phyloP scores from a whole-genome alignment of 2,329 filamentous ascomycete species.

The Neofusicoccum ribis region DNA sequence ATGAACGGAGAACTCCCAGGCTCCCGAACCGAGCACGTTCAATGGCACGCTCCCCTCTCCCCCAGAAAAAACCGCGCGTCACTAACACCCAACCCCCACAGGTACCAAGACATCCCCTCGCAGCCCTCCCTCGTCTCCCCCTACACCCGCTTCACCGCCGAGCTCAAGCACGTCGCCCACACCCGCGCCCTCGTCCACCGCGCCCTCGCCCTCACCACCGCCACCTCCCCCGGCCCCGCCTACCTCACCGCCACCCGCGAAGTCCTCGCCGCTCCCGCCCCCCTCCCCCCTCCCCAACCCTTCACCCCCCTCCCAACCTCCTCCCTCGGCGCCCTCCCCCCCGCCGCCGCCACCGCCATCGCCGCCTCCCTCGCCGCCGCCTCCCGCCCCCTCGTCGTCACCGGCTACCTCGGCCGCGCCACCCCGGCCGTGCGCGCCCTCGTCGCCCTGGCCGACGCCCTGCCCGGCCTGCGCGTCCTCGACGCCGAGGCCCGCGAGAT shows the following conservation, averaged over 20 bases:
- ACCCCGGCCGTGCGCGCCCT: too few relatives aligned
- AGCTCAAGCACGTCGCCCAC: conserved; percentile 61
- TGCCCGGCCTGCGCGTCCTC: too few relatives aligned
- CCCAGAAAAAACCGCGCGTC: background rate
- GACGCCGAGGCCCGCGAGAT: too few relatives aligned
- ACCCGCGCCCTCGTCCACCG: conserved; percentile 50
- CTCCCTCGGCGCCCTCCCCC: too few relatives aligned
- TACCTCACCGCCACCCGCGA: conserved; percentile 26
- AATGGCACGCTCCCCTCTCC: too few relatives aligned
- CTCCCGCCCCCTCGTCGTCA: too few relatives aligned
- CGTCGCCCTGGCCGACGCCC: too few relatives aligned
- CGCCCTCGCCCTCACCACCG: conserved; percentile 31
- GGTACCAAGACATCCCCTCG: conserved; percentile 71
- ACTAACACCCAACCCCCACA: background rate
- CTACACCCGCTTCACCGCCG: conserved; percentile 80
- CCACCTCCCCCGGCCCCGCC: conserved; percentile 28
- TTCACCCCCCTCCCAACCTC: conserved; percentile 4
- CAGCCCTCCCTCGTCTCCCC: conserved; percentile 78
- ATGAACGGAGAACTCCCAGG: conserved; percentile 47
- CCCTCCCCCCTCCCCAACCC: conserved; percentile 6
- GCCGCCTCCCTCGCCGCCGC: too few relatives aligned
- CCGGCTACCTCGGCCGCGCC: too few relatives aligned
- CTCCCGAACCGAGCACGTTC: conserved; percentile 40
- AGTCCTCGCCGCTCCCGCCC: conserved; percentile 18
- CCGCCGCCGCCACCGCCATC: too few relatives aligned